Base-by-base conservation (phyloP, 2,329 filamentous ascomycete species). In the Calonectria ilicicola region DNA sequence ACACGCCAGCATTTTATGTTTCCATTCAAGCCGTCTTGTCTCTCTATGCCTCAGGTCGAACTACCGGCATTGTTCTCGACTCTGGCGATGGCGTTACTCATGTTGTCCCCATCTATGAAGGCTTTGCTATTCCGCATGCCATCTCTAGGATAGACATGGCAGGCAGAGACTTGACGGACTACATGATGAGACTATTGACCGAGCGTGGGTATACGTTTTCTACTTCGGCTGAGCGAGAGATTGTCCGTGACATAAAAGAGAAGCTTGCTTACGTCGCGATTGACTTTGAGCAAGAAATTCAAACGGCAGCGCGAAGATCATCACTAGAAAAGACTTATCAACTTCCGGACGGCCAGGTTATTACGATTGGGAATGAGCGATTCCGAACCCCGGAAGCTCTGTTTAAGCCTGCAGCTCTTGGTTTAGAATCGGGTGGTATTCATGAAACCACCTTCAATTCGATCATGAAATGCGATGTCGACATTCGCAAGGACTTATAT, bases 381-480 rank as follows among this genome's bases (percentile, higher is more conserved):
- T 99, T 99, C 96, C 96, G 97, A 89, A 96, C 96, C 86, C 97
- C 97, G 81, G 97, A 99, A 91, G 96, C 97, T 88, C 94, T 99
- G 83, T 99, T 99, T 96, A 95, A 98, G 91, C 97, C 97, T 85
- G 97, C 94, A 80, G 96, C 98, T 82, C 91, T 99, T 82, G 97
- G 97, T 93, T 96, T 98, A 84, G 97, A 99, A 90, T 95, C 93
- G 87, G 96, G 96, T 85, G 97, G 97, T 89, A 98, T 99, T 89
- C 97, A 98, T 91, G 96, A 98, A 86, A 98, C 96, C 86, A 98
- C 97, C 83, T 98, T 98, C 95, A 98, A 98, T 94, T 98, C 97
- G 84, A 98, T 99, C 93, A 98, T 98, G 95, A 99, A 99, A 94
- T 98, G 97, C 89, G 97, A 99, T 89, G 96, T 99, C 88, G 97